These are phyloP conservation scores for Globisporangium solare DNA, from an alignment of 352 stramenopile genomes.

Conservation along the genomic window DNA sequence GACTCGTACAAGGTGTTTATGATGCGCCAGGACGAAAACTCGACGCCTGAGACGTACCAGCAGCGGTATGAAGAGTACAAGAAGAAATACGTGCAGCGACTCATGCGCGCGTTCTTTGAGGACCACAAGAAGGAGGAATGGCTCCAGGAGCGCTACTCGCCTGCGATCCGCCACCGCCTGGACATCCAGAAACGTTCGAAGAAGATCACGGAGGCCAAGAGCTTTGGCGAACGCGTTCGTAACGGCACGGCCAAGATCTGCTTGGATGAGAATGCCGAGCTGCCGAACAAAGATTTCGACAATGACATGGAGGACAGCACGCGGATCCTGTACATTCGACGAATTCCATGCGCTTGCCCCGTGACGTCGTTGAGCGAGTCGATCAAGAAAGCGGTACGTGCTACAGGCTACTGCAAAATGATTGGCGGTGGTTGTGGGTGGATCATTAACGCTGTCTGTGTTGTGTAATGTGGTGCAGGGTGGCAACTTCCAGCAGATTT, in stretches of 20 bases:
- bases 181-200: constrained; percentile 60
- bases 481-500: constrained; percentile 67
- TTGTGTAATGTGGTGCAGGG: constrained; percentile 29
- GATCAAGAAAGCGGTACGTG: constrained; percentile 77
- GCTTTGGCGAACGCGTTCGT: constrained; percentile 62
- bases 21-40: constrained; percentile 84
- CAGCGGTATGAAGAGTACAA: constrained; percentile 88
- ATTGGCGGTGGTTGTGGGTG: too few species aligned
- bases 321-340: constrained; percentile 74
- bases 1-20: constrained; percentile 87
- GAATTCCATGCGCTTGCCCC: constrained; percentile 76
- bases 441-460: neutral
- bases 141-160: constrained; percentile 84
- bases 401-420: neutral
- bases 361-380: constrained; percentile 62
- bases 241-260: constrained; percentile 47
- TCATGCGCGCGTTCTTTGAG: constrained; percentile 83
- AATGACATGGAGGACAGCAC: constrained; percentile 79
- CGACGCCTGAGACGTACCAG: constrained; percentile 75
- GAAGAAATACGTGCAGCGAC: constrained; percentile 78
- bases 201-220: constrained; percentile 72
- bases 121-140: constrained; percentile 82
- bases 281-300: constrained; percentile 45
- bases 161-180: constrained; percentile 60
- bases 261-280: constrained; percentile 54